Percentiles rank a stretch among this genome's conserved stretches.
Evolutionary conservation across 495 filamentous ascomycete genomes (phyloP).

Genomic region (Gamarada debralockiae): DNA sequence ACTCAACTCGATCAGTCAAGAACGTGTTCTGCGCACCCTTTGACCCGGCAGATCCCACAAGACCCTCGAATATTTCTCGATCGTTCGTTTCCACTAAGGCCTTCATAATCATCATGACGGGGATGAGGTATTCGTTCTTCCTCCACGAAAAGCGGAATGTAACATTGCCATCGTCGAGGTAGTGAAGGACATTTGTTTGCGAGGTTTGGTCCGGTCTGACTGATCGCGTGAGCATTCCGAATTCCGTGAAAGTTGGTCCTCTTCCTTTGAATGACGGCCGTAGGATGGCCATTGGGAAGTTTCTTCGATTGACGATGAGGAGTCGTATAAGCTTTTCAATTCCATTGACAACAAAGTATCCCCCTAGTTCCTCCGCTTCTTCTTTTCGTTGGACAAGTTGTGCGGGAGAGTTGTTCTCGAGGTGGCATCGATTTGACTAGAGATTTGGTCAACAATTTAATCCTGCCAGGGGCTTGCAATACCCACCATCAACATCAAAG

Average conservation of each 20-base stretch:
- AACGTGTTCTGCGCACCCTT: constrained; percentile 84
- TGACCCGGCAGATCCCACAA: constrained; percentile 69
- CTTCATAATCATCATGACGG: constrained; percentile 94
- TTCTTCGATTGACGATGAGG: constrained; percentile 81
- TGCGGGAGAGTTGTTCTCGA: constrained; percentile 77
- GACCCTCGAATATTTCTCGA: constrained; percentile 86
- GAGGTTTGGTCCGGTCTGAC: constrained; percentile 95
- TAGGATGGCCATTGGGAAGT: constrained; percentile 91
- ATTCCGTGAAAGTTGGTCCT: constrained; percentile 81
- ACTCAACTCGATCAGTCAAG: constrained; percentile 88
- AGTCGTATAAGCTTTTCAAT: constrained; percentile 95
- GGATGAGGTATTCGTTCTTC: constrained; percentile 92
- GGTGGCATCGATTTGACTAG: constrained; percentile 83
- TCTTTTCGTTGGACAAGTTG: constrained; percentile 82
- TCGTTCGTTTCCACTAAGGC: constrained; percentile 95
- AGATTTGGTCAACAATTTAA: constrained; percentile 17
- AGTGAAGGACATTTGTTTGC: constrained; percentile 95
- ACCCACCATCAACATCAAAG: constrained; percentile 83
- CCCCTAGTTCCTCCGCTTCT: constrained; percentile 88
- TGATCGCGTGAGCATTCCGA: constrained; percentile 84
- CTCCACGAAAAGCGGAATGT: constrained; percentile 97
- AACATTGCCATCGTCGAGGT: constrained; percentile 90
- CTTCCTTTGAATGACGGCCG: constrained; percentile 83
- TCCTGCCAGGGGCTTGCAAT: background rate
- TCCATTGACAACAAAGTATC: constrained; percentile 94